Evolutionary conservation across 257 asterid genomes (phyloP), one percentile per base, ranked within the genome.

Genomic region (Solanum pennellii): DNA sequence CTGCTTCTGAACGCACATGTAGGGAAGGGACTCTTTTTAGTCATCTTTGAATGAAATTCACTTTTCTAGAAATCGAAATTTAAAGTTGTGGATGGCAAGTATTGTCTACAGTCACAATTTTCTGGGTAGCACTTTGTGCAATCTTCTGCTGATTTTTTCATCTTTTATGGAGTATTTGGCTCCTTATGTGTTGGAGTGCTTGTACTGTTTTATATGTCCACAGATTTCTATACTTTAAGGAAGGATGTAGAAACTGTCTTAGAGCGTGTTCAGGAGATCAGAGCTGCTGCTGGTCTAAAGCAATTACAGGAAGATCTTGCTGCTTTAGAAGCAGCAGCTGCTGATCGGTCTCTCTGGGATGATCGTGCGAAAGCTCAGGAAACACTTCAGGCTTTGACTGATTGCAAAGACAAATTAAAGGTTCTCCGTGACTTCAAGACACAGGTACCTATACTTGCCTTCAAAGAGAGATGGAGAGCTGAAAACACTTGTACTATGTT

Each of bases 281-380:
- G 98, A 90, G 92, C 89, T 79, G 79, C 92, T 90, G 96, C 98
- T 87, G 96, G 99, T 92, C 90, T 97, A 89, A 89, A 92, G 89
- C 92, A 87, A 90, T 96, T 96, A 21, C 95, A 95, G 86, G 93
- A 92, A 86, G 95, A 89, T 76, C 93, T 92, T 84, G 92, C 89
- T 45, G 93, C 93, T 83, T 89, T 95, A 91, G 99, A 97, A 92
- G 94, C 92, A 73, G 99, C 98, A 79, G 94, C 96, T 15, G 93
- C 92, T 42, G 97, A 96, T 82, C 93, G 91, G 92, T 91, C 99
- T 91, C 91, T 97, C 33, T 97, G 99, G 99, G 99, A 97, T 82
- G 97, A 97, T 92, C 99, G 92, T 83, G 94, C 88, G 87, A 93
- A 91, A 91, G 99, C 99, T 88, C 99, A 97, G 92, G 95, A 94